Percentiles rank a stretch among this genome's conserved stretches.
Evolutionary conservation across 805 yeast species (phyloP).

Genomic region (Wickerhamomyces pijperi): DNA sequence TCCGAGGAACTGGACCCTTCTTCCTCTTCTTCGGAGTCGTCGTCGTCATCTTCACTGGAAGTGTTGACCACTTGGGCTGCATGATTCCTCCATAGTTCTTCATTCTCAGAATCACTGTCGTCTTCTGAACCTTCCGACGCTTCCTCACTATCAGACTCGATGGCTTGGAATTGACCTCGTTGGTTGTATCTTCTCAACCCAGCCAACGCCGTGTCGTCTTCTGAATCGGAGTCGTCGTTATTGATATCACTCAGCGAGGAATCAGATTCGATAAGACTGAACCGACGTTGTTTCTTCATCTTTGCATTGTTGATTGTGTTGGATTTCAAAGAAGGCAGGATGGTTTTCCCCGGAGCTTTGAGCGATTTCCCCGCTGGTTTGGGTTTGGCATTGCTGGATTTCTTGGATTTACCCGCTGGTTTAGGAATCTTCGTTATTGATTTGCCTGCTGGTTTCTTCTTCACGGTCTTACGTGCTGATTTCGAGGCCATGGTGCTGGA

Average conservation of each 20-base stretch:
- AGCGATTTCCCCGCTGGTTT: slow-evolving; percentile 1
- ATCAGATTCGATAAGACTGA: slow-evolving; percentile 33
- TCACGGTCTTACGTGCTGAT: slow-evolving; percentile 1
- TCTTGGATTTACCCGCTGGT: not conserved
- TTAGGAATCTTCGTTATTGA: not conserved
- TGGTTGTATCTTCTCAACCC: not conserved
- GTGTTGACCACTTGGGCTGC: slow-evolving; percentile 19
- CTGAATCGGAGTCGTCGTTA: slow-evolving; percentile 19
- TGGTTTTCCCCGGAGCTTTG: slow-evolving; percentile 21
- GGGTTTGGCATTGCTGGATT: too few species aligned
- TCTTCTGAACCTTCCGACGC: slow-evolving; percentile 16
- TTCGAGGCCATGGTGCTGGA: not conserved
- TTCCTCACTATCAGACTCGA: slow-evolving; percentile 23
- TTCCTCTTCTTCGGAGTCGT: slow-evolving; percentile 23
- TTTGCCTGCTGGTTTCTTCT: slow-evolving; percentile 1
- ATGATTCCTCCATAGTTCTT: slow-evolving; percentile 18
- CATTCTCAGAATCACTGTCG: slow-evolving; percentile 14
- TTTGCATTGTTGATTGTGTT: slow-evolving; percentile 8
- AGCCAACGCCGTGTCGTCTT: slow-evolving; percentile 9
- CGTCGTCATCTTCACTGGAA: slow-evolving; percentile 23
- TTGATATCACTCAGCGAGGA: slow-evolving; percentile 27
- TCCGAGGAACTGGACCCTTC: slow-evolving; percentile 41
- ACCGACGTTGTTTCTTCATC: slow-evolving; percentile 25
- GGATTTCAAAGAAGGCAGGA: slow-evolving; percentile 7
- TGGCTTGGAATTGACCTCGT: slow-evolving; percentile 18